These are phyloP conservation scores for Penicillium sp. DNA, from an alignment of 2,329 filamentous ascomycete species.

Conservation along the genomic window DNA sequence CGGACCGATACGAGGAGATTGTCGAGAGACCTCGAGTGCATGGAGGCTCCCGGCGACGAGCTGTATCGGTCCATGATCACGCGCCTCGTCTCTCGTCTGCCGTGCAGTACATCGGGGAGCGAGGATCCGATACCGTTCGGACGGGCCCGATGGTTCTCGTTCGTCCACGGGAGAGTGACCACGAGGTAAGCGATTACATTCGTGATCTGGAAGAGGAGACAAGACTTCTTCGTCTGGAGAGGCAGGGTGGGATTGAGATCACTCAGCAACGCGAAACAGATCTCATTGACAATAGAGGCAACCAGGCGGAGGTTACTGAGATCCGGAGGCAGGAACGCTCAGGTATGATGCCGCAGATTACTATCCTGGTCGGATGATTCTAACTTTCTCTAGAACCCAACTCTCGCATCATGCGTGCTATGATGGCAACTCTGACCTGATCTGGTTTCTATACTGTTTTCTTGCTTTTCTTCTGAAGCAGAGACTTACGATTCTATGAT, in stretches of 20 bases:
- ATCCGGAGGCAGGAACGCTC: constrained; percentile 81
- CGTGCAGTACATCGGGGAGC: constrained; percentile 37
- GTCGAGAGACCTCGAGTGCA: constrained; percentile 27
- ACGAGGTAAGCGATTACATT: constrained; percentile 71
- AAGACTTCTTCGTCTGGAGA: constrained; percentile 57
- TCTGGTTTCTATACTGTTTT: constrained; percentile 1
- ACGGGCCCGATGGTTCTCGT: constrained; percentile 51
- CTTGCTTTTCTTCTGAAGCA: constrained; percentile 3
- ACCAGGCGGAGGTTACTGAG: constrained; percentile 53
- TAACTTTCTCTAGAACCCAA: constrained; percentile 55
- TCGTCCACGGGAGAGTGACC: constrained; percentile 50
- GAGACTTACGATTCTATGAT: constrained; percentile 5
- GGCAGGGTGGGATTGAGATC: constrained; percentile 39
- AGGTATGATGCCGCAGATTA: constrained; percentile 59
- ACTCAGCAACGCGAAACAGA: constrained; percentile 30
- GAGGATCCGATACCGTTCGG: constrained; percentile 41
- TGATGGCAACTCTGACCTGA: constrained; percentile 69
- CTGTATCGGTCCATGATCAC: constrained; percentile 35
- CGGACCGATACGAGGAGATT: constrained; percentile 27
- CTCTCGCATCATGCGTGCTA: constrained; percentile 63
- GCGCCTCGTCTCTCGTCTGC: constrained; percentile 39
- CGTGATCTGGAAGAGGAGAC: constrained; percentile 67
- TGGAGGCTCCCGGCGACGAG: constrained; percentile 34
- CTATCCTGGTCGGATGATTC: constrained; percentile 4
- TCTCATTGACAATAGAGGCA: constrained; percentile 36